These are phyloP conservation scores for Mortierella sp. DNA, from an alignment of 371 early-diverging fungal species.

Conservation along the genomic window DNA sequence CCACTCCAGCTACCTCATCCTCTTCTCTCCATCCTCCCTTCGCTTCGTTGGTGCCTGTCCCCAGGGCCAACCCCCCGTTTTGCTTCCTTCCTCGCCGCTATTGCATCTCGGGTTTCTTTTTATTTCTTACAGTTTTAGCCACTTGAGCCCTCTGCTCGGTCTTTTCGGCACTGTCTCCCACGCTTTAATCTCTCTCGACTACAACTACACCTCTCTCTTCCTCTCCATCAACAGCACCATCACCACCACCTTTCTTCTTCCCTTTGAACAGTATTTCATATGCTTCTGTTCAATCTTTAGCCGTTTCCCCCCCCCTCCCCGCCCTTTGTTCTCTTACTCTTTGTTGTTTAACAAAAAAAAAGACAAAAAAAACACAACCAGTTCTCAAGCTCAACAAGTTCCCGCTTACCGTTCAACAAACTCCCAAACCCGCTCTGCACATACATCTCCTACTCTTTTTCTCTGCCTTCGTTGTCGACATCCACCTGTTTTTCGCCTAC, in stretches of 20 bases:
- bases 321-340: conserved; percentile 11
- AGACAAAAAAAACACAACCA: conserved; percentile 4
- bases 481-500: not conserved
- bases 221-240: not conserved
- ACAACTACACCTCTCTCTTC: not conserved
- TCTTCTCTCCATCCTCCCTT: not conserved
- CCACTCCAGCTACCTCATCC: conserved; percentile 2
- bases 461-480: conserved; percentile 10
- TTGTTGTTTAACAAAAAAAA: conserved; percentile 10
- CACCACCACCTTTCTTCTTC: conserved; percentile 1
- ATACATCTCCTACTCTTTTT: not conserved
- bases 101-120: conserved; percentile 48
- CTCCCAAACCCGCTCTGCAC: not conserved
- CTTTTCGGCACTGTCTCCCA: conserved; percentile 34
- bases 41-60: conserved; percentile 47
- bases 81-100: not conserved
- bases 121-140: conserved; percentile 20
- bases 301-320: conserved; percentile 22
- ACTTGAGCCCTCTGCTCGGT: conserved; percentile 46
- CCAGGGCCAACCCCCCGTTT: conserved; percentile 56
- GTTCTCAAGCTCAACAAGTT: not conserved
- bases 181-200: not conserved
- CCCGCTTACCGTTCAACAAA: not conserved
- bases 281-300: conserved; percentile 45
- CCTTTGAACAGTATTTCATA: conserved; percentile 14